These are phyloP conservation scores for Phyllosticta citribraziliensis DNA, from an alignment of 2,329 filamentous ascomycete genomes.

Conservation along the genomic window DNA sequence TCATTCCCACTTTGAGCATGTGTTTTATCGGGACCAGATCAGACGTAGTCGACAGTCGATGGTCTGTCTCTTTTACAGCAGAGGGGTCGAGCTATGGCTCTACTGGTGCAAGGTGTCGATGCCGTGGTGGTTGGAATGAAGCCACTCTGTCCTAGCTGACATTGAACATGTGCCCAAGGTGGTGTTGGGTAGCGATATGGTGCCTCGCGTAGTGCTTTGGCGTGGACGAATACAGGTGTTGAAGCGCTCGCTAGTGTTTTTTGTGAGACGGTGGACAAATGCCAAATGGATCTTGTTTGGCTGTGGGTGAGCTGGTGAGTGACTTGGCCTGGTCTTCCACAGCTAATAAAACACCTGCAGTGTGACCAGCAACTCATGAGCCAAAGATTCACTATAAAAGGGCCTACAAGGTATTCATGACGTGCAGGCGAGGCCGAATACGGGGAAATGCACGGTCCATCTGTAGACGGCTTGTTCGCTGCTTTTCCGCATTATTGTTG, in stretches of 20 bases:
- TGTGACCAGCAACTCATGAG: too few relatives aligned
- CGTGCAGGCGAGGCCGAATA: background rate
- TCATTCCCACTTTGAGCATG: background rate
- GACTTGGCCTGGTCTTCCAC: too few relatives aligned
- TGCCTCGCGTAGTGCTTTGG: too few relatives aligned
- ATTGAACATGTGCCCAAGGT: too few relatives aligned
- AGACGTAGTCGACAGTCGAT: background rate
- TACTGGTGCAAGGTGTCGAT: background rate
- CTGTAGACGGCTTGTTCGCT: background rate
- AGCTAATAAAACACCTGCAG: too few relatives aligned
- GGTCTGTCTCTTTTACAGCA: background rate
- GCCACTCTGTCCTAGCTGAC: too few relatives aligned
- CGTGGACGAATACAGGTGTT: too few relatives aligned
- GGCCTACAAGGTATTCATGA: background rate
- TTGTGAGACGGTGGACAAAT: too few relatives aligned
- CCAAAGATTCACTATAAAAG: background rate
- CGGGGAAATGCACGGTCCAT: background rate
- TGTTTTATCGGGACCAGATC: background rate
- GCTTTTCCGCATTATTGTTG: background rate
- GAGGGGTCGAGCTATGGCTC: background rate
- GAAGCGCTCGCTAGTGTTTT: too few relatives aligned
- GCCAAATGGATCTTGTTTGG: too few relatives aligned
- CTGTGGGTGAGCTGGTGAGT: too few relatives aligned
- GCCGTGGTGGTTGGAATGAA: background rate
- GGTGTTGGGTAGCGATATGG: too few relatives aligned